Base-by-base conservation (phyloP, 768 basidiomycete species). In the Suillus luteus region DNA sequence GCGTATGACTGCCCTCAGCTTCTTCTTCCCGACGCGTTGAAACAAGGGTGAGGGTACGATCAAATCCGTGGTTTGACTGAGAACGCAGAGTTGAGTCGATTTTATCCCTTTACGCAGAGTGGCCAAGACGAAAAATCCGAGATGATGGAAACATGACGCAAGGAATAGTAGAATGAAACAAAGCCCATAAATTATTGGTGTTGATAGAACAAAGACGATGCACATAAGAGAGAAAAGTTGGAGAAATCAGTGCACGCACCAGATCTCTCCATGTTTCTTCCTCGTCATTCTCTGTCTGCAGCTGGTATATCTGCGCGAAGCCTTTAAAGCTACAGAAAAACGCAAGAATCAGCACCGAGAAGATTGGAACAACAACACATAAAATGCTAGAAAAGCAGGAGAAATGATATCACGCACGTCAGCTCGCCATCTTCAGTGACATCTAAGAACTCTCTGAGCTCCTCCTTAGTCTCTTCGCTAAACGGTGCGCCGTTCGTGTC, bases 401-500 rank as follows among this genome's bases (percentile, higher is more conserved):
- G 51, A 40, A 52, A 63, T 35, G 22, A 40, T 27, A 3, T 9
- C 59, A 81, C 88, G 63, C 73, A 93, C 91, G 91, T 92, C 62
- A 93, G 79, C 66, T 83, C 78, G 12, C 90, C 89, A 49, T 87
- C 85, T 44, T 87, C 88, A 24, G 85, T 89, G 24, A 88, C 83
- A 76, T 93, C 91, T 67, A 94, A 81, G 69, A 88, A 90, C 67
- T 91, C 88, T 59, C 85, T 75, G 33, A 93, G 81, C 71, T 94
- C 92, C 48, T 90, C 85, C 73, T 91, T 93, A 19, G 89, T 88
- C 68, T 89, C 91, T 59, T 86, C 79, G 5, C 87, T 83, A 65
- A 93, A 91, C n/a, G 89, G 86, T 44, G 82, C 80, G n/a, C 92
- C 92, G 65, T 94, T 94, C 11, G 92, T 94, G 62, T 91, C 92